A percentile compares a stretch with the other conserved stretches of the same genome.
Evolutionary conservation across 768 basidiomycete genomes (phyloP).

Genomic region (Mycena crocata): DNA sequence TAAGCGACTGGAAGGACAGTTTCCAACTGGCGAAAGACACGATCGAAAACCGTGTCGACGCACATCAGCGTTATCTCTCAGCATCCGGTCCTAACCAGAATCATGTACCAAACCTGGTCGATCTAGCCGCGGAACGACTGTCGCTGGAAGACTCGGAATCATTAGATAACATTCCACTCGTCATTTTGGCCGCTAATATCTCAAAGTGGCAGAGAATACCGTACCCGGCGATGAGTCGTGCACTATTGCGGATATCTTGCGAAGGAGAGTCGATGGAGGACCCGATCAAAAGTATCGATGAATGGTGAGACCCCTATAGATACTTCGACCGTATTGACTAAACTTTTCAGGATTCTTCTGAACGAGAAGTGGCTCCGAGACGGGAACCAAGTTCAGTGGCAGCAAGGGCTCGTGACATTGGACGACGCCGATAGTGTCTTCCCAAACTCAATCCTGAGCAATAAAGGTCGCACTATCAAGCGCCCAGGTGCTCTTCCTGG

Average conservation of each 20-base stretch:
- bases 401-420: constrained; percentile 19
- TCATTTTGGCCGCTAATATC: background rate
- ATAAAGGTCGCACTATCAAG: constrained; percentile 2
- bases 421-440: constrained; percentile 3
- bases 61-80: background rate
- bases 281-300: constrained; percentile 1
- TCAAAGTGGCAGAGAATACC: constrained; percentile 14
- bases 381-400: constrained; percentile 5
- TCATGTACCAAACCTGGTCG: constrained; percentile 11
- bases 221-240: constrained; percentile 8
- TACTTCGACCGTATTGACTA: too few relatives aligned
- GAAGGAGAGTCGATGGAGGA: background rate
- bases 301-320: constrained; percentile 23
- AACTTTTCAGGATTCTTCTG: constrained; percentile 14
- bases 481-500: constrained; percentile 10
- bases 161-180: constrained; percentile 7
- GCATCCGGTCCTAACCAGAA: background rate
- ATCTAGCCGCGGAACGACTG: constrained; percentile 17
- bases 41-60: constrained; percentile 1
- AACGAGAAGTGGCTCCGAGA: constrained; percentile 22
- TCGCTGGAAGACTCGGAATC: background rate
- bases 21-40: background rate
- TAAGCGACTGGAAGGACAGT: constrained; percentile 6
- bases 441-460: background rate
- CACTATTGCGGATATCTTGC: background rate